Evolutionary conservation across 805 yeast species (phyloP).

Genomic region (Metschnikowia noctiluminum): DNA sequence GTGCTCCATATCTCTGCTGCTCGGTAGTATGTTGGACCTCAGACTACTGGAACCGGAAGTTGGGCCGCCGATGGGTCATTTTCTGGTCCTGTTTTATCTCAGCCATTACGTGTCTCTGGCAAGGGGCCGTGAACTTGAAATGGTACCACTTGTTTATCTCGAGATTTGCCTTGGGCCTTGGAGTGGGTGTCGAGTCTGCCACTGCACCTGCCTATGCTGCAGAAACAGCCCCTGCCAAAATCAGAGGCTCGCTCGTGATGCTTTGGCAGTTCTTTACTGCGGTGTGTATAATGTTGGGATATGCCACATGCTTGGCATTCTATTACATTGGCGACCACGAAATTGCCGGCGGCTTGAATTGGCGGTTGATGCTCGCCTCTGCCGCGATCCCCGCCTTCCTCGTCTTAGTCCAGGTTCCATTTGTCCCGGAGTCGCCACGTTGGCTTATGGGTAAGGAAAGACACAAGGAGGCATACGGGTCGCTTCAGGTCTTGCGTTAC

Average conservation of each 20-base stretch:
- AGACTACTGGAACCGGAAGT: slow-evolving; percentile 45
- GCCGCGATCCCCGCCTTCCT: slow-evolving; percentile 56
- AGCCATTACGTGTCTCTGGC: slow-evolving; percentile 64
- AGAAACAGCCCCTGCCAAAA: slow-evolving; percentile 36
- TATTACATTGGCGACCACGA: slow-evolving; percentile 48
- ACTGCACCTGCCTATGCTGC: slow-evolving; percentile 59
- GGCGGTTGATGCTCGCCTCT: slow-evolving; percentile 65
- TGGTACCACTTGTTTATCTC: slow-evolving; percentile 62
- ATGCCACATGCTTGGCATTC: slow-evolving; percentile 56
- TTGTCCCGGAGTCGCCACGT: slow-evolving; percentile 68
- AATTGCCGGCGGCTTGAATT: slow-evolving; percentile 47
- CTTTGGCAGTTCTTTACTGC: slow-evolving; percentile 75
- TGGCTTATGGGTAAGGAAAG: slow-evolving; percentile 58
- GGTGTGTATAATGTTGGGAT: slow-evolving; percentile 67
- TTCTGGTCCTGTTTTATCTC: slow-evolving; percentile 59
- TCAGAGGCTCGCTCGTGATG: slow-evolving; percentile 67
- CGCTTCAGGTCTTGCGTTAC: slow-evolving; percentile 46
- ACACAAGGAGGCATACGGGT: slow-evolving; percentile 46
- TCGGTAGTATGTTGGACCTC: slow-evolving; percentile 62
- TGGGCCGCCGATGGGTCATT: slow-evolving; percentile 61
- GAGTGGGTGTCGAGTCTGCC: slow-evolving; percentile 64
- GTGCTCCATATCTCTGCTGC: slow-evolving; percentile 64
- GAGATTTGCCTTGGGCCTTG: slow-evolving; percentile 57
- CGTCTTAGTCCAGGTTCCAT: slow-evolving; percentile 48
- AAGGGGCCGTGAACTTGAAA: slow-evolving; percentile 52